Base-by-base conservation (phyloP, 2,329 filamentous ascomycete species). In the Fusarium buxicola region DNA sequence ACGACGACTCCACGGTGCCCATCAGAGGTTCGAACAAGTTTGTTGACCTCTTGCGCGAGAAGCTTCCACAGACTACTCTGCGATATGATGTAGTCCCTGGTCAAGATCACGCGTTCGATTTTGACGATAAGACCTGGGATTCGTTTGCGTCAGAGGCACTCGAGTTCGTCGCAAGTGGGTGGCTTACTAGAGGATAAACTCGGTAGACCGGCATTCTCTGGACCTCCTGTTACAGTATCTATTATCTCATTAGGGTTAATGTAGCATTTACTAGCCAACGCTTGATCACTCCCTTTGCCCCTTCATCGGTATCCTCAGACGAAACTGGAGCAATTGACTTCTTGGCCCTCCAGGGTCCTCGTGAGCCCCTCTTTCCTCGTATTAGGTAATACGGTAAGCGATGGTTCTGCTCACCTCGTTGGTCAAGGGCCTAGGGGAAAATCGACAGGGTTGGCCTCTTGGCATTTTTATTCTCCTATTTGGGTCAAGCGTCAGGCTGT, bases 101-200 rank as follows among this genome's bases (percentile, higher is more conserved):
- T 0, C 38, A 66, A 11, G 69, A 70, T 8, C 69, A 71, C n/a
- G 69, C 45, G 1, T 71, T 71, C 31, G 66, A 71, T 7, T 55
- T 60, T 15, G 48, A 63, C 7, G 53, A 59, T 28, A 55, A 34
- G 4, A 60, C 15, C 4, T 71, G 69, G 69, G 54, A 50, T 2
- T 49, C 38, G 2, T 54, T 68, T 15, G 36, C 46, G 4, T 10
- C 30, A 7, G 58, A 59, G 3, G 68, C 65, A 10, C 31, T 71
- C 8, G 31, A 18, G 0, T 71, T 69, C 55, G 52, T 67, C 8
- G 47, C 13, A 2, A 27, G 68, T 12, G 52, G 45, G 5, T 71
- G 68, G 69, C 8, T 63, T 13, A 25, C 18, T 6, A 12, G 28
- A 21, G 30, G 11, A 3, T 55, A 15, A 38, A 2, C 3, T 18